Evolutionary conservation across 176 grass and related monocot species (phyloP).

Genomic region (Ampelocalamus luodianensis): DNA sequence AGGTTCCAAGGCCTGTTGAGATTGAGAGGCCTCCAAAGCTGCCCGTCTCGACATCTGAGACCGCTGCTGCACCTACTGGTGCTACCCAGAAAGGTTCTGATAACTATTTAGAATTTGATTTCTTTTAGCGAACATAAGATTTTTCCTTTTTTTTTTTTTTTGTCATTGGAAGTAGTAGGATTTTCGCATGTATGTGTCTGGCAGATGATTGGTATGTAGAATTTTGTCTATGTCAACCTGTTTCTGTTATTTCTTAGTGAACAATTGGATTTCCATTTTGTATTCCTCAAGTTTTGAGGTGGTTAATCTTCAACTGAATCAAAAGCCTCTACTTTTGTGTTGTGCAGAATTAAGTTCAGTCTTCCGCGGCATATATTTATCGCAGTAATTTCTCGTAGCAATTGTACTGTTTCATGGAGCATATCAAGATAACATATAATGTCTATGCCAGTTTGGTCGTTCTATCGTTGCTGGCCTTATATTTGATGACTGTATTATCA

Average conservation of each 20-base stretch:
- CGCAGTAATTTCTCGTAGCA: neutral
- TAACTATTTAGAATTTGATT: constrained; percentile 86
- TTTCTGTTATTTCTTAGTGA: constrained; percentile 42
- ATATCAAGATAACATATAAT: neutral
- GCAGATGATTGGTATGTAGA: constrained; percentile 46
- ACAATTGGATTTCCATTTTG: constrained; percentile 33
- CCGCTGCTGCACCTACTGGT: constrained; percentile 29
- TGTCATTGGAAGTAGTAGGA: constrained; percentile 17
- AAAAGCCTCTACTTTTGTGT: neutral
- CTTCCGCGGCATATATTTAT: neutral
- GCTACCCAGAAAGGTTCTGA: constrained; percentile 62
- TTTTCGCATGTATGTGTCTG: constrained; percentile 5
- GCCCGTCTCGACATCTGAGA: constrained; percentile 19
- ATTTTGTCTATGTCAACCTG: constrained; percentile 23
- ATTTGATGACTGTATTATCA: neutral
- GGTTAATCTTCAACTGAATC: constrained; percentile 13
- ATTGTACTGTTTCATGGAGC: neutral
- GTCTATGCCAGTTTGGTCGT: neutral
- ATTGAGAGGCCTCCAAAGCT: constrained; percentile 51
- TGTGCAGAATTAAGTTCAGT: constrained; percentile 7
- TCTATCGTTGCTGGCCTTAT: neutral
- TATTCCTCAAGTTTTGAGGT: constrained; percentile 43
- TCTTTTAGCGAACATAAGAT: constrained; percentile 60
- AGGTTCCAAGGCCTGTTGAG: constrained; percentile 69
- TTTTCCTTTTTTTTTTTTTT: constrained; percentile 2